Base-by-base conservation (phyloP, 83 land plant species). In the Picea abies region DNA sequence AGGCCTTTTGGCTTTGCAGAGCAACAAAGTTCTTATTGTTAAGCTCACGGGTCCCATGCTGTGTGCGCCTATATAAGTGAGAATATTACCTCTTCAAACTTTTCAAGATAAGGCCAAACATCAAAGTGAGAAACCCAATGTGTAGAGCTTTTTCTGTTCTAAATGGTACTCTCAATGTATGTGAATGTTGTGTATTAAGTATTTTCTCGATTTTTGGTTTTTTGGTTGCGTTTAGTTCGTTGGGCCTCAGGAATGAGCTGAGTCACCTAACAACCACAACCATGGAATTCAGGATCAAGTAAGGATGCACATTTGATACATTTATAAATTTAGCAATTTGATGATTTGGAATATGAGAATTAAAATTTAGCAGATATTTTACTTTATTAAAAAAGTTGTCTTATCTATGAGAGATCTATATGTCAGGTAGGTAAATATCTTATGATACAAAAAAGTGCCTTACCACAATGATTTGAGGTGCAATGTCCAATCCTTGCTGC, bases 391-490 rank as follows among this genome's bases (percentile, higher is more conserved):
- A 6, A 3, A 41, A 41, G 5, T 41, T 41, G 6, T 6, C 44
- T 41, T 6, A 41, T 5, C 44, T 41, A 5, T 6, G 5, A 41
- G 5, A 41, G 44, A 41, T 41, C 11, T 47, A 47, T 47, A 47
- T 47, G 52, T 47, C 11, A 7, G 52, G 9, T 8, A 47, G 11
- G 52, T 47, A 47, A 47, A 47, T 47, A 47, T 41, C 52, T 47
- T 47, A 8, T 9, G 52, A 8, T 47, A 47, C 52, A 7, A 47
- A 47, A 41, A 41, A 47, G 47, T 49, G 66, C 81, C n/a, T n/a
- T 87, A 96, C 96, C 85, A 94, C 92, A 58, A 96, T 90, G 84
- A 96, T 96, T 78, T 88, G 79, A 4, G 94, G 96, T 64, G 82
- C 81, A 68, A 91, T 82, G 83, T 87, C 81, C 56, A 95, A 82